A percentile compares a stretch with the other conserved stretches of the same genome.
These are phyloP conservation scores for Teunomyces stri DNA, from an alignment of 805 yeast species.

Conservation along the genomic window DNA sequence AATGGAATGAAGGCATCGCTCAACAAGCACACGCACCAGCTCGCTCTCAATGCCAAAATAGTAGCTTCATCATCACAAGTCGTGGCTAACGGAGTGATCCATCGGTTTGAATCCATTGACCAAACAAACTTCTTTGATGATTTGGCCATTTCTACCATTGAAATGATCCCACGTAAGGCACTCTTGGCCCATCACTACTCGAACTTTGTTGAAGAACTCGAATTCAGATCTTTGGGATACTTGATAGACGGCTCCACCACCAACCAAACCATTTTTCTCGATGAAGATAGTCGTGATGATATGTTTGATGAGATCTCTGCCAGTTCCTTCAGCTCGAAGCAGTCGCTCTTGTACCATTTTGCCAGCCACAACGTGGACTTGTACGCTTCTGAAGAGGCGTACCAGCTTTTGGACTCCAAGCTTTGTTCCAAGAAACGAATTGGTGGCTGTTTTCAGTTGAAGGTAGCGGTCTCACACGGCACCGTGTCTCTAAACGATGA, in stretches of 20 bases:
- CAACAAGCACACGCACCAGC: neutral
- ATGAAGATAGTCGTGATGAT: conserved; percentile 35
- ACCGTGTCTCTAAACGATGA: conserved; percentile 52
- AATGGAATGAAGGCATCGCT: neutral
- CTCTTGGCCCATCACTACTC: conserved; percentile 48
- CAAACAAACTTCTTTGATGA: conserved; percentile 18
- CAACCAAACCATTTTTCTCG: conserved; percentile 63
- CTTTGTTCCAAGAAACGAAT: conserved; percentile 61
- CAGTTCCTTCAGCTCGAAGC: conserved; percentile 32
- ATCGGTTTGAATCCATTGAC: conserved; percentile 21
- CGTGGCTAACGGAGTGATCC: conserved; percentile 34
- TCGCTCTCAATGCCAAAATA: conserved; percentile 21
- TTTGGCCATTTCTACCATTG: conserved; percentile 20
- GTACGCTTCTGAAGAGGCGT: conserved; percentile 6
- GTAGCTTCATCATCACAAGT: conserved; percentile 16
- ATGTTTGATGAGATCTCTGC: conserved; percentile 14
- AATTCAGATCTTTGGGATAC: conserved; percentile 53
- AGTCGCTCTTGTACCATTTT: conserved; percentile 61
- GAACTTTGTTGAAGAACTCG: conserved; percentile 66
- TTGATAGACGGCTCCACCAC: conserved; percentile 53
- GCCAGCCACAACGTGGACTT: conserved; percentile 42
- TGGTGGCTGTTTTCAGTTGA: conserved; percentile 49
- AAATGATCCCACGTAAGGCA: conserved; percentile 34
- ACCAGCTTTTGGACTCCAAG: conserved; percentile 47
- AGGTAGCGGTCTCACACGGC: conserved; percentile 26